Evolutionary conservation across 805 yeast genomes (phyloP), one percentile per base, ranked within the genome.

Genomic region (Metschnikowia orientalis): DNA sequence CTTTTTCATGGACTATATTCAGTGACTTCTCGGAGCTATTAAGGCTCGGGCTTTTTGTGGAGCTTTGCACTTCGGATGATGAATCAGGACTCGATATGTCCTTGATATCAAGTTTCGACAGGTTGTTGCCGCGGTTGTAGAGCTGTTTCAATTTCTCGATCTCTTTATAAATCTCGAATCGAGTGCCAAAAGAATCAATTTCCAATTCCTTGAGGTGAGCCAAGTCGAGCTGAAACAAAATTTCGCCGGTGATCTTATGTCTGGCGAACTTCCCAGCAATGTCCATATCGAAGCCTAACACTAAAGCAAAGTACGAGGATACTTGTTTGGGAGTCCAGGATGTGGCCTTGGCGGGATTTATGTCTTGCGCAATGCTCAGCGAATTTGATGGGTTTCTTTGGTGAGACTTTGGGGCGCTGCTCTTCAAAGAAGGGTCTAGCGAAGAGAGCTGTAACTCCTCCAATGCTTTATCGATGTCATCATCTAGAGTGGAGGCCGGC

Each of bases 301-400:
- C 67, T n/a, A 58, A 42, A 2, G 77, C 71, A 50, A 92, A 86
- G 56, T 86, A 86, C 5, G 79, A 71, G 1, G 83, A 73, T 1
- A 92, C 97, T 48, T 92, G 89, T 33, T 77, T 75, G 0, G 97
- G 92, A 0, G 86, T 64, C 99, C 99, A 92, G 7, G 61, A 51
- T 23, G 56, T 56, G 4, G 75, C 84, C 23, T 67, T 62, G 17
- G 58, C 50, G 1, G 79, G 78, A 36, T 73, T 62, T 27, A 77
- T 52, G 20, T 55, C 48, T 28, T 47, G 47, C 6, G 49, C 45
- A 17, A 51, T 26, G 13, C 40, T 25, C 49, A 34, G 45, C 13
- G 41, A 23, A 29, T 40, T 30, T 6, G 41, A 26, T 12, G 33
- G 25, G 32, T 30, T 18, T 22, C 30, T 9, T 18, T 21, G 25